These are phyloP conservation scores for Erythrobasidium hasegawianum DNA, from an alignment of 1,284 basidiomycete genomes.

Conservation along the genomic window DNA sequence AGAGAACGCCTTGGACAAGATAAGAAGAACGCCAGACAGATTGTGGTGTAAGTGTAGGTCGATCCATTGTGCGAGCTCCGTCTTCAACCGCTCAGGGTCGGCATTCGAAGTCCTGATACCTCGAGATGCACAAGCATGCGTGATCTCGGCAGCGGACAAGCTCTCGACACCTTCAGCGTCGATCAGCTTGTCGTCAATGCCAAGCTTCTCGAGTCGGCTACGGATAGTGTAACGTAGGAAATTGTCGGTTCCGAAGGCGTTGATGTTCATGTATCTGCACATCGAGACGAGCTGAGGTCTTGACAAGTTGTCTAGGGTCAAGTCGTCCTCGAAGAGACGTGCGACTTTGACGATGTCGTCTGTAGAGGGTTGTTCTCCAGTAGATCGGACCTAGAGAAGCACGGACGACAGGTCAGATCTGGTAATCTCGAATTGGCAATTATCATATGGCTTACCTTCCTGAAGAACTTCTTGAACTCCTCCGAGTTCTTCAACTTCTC, in stretches of 20 bases:
- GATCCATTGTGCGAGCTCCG: slow-evolving; percentile 92
- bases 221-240: slow-evolving; percentile 93
- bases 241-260: slow-evolving; percentile 98
- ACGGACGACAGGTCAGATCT: slow-evolving; percentile 52
- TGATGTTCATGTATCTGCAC: slow-evolving; percentile 95
- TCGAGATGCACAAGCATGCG: slow-evolving; percentile 87
- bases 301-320: slow-evolving; percentile 95
- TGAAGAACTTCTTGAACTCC: slow-evolving; percentile 99
- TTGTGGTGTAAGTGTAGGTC: slow-evolving; percentile 76
- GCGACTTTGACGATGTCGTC: slow-evolving; percentile 90
- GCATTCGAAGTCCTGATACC: slow-evolving; percentile 85
- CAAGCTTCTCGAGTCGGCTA: slow-evolving; percentile 73
- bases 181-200: slow-evolving; percentile 88
- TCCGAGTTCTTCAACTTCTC: slow-evolving; percentile 85
- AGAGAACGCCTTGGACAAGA: slow-evolving; percentile 89
- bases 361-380: slow-evolving; percentile 85
- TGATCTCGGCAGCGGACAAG: slow-evolving; percentile 83
- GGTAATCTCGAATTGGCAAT: too few species aligned
- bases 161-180: slow-evolving; percentile 82
- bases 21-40: slow-evolving; percentile 87
- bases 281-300: slow-evolving; percentile 95
- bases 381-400: slow-evolving; percentile 83
- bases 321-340: slow-evolving; percentile 93
- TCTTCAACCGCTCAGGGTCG: slow-evolving; percentile 58
- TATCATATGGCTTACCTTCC: slow-evolving; percentile 57